Conservation (phyloP, 257 asterid genomes). For the Ballota nigra region DNA sequence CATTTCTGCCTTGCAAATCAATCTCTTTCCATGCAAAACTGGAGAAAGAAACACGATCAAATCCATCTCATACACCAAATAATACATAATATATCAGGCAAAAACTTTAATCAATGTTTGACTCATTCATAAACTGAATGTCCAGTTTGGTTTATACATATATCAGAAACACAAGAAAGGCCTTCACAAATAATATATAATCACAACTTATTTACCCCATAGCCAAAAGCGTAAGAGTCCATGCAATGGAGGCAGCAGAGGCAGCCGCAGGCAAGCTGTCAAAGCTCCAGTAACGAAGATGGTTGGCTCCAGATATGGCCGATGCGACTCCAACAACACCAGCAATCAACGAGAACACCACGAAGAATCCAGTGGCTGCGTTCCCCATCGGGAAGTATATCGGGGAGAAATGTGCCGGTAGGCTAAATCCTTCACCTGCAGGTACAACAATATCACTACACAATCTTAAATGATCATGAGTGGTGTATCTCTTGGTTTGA, state of each 20-base stretch:
- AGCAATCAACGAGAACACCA: conserved; percentile 71
- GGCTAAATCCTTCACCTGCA: conserved; percentile 58
- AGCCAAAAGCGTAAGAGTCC: conserved; percentile 88
- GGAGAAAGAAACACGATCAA: neutral
- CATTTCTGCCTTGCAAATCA: conserved; percentile 50
- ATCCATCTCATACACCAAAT: neutral
- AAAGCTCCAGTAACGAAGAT: conserved; percentile 50
- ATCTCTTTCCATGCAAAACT: conserved; percentile 90
- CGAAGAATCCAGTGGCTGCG: conserved; percentile 92
- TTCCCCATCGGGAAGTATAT: conserved; percentile 90
- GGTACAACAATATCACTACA: neutral
- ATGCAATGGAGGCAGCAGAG: conserved; percentile 66
- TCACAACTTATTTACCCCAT: conserved; percentile 59
- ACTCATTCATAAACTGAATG: too few species aligned
- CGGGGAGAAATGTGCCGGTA: conserved; percentile 89
- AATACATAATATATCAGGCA: neutral
- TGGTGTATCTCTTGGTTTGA: neutral
- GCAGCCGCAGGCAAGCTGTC: conserved; percentile 68
- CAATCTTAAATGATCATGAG: neutral
- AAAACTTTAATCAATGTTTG: too few species aligned
- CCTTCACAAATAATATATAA: neutral
- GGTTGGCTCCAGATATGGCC: conserved; percentile 57
- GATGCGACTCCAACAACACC: conserved; percentile 80
- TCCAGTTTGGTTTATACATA: too few species aligned
- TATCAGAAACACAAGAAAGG: neutral